Evolutionary conservation across 2,329 filamentous ascomycete species (phyloP).

Genomic region (Cercospora canescens): DNA sequence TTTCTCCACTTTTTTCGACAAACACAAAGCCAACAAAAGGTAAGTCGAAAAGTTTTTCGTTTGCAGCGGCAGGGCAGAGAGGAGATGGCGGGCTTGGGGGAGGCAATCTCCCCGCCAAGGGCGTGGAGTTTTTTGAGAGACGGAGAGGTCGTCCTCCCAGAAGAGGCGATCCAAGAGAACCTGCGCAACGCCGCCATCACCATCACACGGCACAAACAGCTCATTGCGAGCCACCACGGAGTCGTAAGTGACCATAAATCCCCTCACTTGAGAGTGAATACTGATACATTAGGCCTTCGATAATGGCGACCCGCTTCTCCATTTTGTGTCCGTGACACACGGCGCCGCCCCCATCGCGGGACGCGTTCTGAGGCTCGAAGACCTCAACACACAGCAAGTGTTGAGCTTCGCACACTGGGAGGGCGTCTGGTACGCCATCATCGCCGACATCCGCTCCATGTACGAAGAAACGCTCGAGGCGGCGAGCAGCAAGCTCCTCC

Average conservation of each 20-base stretch:
- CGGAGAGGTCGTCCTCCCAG: neutral
- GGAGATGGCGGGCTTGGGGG: neutral
- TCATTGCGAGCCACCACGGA: neutral
- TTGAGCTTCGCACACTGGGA: neutral
- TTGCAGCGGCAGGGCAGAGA: neutral
- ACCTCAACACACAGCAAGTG: neutral
- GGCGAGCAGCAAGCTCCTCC: neutral
- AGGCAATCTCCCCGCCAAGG: neutral
- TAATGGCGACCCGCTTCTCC: neutral
- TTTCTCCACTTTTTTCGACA: neutral
- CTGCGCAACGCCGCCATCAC: neutral
- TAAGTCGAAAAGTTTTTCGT: neutral
- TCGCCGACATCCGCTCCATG: neutral
- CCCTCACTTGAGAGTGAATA: neutral
- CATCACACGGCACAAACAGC: slow-evolving; percentile 2
- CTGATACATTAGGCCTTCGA: neutral
- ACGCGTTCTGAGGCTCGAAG: neutral
- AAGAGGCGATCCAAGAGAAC: neutral
- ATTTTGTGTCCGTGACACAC: neutral
- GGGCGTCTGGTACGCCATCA: neutral
- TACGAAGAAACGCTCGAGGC: neutral
- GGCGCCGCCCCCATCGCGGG: neutral
- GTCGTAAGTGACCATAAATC: neutral
- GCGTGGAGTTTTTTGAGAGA: neutral
- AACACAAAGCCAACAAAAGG: neutral